Conservation (phyloP, 305 asterid genomes). For the Solanum hybrid region DNA sequence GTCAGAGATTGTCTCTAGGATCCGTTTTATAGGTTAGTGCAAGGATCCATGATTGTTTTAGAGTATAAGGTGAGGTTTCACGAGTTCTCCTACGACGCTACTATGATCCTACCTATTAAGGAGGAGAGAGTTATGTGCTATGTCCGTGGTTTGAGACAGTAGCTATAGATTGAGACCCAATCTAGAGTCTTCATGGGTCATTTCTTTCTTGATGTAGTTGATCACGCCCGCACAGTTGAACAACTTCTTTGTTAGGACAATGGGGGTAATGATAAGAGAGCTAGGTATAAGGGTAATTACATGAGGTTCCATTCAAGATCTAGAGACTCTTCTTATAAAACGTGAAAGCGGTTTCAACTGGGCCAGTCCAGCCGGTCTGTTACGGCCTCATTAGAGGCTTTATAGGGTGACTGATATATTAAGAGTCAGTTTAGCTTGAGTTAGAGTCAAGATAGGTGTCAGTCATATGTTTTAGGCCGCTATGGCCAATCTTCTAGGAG, state of each 20-base stretch:
- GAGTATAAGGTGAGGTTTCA: background rate
- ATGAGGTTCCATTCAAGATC: background rate
- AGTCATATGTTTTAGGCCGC: too few species aligned
- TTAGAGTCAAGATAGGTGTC: background rate
- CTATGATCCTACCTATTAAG: background rate
- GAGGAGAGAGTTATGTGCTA: background rate
- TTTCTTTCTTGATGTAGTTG: background rate
- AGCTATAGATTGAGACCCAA: too few species aligned
- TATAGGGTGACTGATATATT: background rate
- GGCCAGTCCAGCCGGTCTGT: background rate
- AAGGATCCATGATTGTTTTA: background rate
- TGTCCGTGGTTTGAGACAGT: background rate
- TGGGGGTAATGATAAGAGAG: background rate
- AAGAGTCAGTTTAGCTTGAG: background rate
- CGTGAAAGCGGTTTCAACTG: fast-evolving
- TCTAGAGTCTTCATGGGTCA: background rate
- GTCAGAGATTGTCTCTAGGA: background rate
- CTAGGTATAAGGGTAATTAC: background rate
- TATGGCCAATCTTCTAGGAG: too few species aligned
- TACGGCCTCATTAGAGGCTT: background rate
- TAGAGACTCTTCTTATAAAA: background rate
- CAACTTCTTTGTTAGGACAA: background rate
- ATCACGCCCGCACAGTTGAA: background rate
- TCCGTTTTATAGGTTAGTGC: background rate
- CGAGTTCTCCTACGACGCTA: background rate